Conservation (phyloP, 2,329 filamentous ascomycete genomes). For the Macrophomina pseudophaseolina region DNA sequence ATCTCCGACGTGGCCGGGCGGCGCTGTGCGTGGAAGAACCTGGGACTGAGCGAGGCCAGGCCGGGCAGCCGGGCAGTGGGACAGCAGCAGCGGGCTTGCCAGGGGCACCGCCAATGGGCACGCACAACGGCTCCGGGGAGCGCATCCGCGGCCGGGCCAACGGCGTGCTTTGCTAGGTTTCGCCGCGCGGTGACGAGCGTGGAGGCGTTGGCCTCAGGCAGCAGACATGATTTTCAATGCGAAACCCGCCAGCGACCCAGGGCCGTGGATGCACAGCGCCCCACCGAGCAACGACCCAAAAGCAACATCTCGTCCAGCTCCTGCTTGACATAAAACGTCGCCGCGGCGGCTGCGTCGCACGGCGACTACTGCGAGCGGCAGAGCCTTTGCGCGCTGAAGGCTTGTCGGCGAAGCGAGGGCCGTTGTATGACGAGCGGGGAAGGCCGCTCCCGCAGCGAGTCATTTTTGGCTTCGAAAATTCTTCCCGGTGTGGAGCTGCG, state of each 20-base stretch:
- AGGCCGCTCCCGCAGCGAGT: slow-evolving; percentile 4
- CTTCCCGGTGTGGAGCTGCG: slow-evolving; percentile 23
- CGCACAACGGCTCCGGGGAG: slow-evolving; percentile 10
- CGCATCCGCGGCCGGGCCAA: slow-evolving; percentile 17
- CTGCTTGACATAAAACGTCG: slow-evolving; percentile 23
- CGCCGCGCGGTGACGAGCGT: slow-evolving; percentile 14
- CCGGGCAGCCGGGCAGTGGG: not conserved
- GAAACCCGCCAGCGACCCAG: slow-evolving; percentile 24
- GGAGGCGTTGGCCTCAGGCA: slow-evolving; percentile 3
- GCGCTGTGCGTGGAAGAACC: slow-evolving; percentile 16
- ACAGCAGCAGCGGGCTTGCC: slow-evolving; percentile 14
- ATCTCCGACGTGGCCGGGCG: slow-evolving; percentile 16
- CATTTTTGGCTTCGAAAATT: slow-evolving; percentile 22
- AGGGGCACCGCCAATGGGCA: slow-evolving; percentile 17
- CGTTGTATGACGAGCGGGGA: slow-evolving; percentile 15
- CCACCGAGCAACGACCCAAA: not conserved
- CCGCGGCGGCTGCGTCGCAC: not conserved
- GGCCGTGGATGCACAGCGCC: not conserved
- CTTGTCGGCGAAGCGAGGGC: not conserved
- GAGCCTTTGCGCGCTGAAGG: slow-evolving; percentile 1
- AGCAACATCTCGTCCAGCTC: not conserved
- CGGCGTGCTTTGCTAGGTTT: slow-evolving; percentile 19
- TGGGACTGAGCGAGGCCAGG: not conserved
- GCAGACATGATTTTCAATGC: slow-evolving; percentile 19
- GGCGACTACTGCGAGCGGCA: not conserved